Base-by-base conservation (phyloP, 129 eudicot species). In the Glebionis coronaria region DNA sequence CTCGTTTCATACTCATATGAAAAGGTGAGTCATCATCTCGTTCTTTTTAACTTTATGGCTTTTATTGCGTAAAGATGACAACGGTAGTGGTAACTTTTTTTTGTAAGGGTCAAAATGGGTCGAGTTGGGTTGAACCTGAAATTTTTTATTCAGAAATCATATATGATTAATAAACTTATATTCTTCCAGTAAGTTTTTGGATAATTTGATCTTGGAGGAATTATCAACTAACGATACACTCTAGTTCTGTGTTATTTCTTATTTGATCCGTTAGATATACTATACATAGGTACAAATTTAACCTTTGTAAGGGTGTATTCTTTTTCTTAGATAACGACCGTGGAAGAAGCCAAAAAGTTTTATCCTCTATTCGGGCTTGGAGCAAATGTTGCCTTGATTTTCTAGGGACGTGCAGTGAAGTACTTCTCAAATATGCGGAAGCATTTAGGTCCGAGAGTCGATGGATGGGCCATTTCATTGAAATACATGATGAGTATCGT, bases 401-500 rank as follows among this genome's bases (percentile, higher is more conserved):
- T 94, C 87, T 89, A 95, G 28, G 99, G 99, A 5, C 93, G 99
- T 56, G 90, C 99, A 0, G 99, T 94, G 44, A 94, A 94, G 50
- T 94, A 94, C 83, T 94, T 94, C 77, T 94, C 99, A 52, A 83
- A 89, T 65, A 27, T 94, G 85, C 64, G 99, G 53, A 38, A 77
- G 61, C 83, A 70, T 71, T 81, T 94, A 71, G 97, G 97, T 14
- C 99, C 99, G 3, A 95, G 99, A 45, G 97, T 94, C 31, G 99
- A 94, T 63, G 99, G 99, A 44, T 94, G 99, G 99, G 95, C 99
- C 63, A 68, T 94, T 46, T 94, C 99, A 44, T 73, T 94, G 40
- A 90, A 84, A 77, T 96, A 78, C 72, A 94, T 94, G 99, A 94
- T 94, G 99, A 87, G 95, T 63, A 94, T 94, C 76, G 99, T 89